Percentiles rank a stretch among this genome's conserved stretches.
Evolutionary conservation across 192 early-diverging fungal species (phyloP).

Genomic region (Linnemannia elongata): DNA sequence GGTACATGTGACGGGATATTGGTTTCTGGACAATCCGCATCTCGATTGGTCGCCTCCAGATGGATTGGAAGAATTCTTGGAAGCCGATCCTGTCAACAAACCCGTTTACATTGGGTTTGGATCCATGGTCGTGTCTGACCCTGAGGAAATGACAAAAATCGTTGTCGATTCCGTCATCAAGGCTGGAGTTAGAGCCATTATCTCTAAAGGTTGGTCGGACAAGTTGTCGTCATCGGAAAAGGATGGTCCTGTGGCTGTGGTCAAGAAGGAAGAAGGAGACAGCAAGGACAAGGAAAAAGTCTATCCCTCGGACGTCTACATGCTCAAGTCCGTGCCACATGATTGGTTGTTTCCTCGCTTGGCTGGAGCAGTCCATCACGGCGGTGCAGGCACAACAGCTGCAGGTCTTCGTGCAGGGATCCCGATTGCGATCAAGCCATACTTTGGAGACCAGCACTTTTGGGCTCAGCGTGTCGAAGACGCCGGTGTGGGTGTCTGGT

Average conservation of each 20-base stretch:
- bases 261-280: slow-evolving; percentile 34
- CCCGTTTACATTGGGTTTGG: slow-evolving; percentile 83
- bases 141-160: slow-evolving; percentile 65
- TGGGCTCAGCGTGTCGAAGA: slow-evolving; percentile 74
- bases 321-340: slow-evolving; percentile 74
- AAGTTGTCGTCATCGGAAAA: slow-evolving; percentile 48
- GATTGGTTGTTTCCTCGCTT: slow-evolving; percentile 81
- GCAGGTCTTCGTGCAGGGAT: slow-evolving; percentile 75
- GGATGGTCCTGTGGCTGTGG: not conserved
- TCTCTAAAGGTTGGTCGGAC: slow-evolving; percentile 80
- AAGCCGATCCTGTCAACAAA: slow-evolving; percentile 42
- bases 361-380: slow-evolving; percentile 77
- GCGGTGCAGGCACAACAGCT: slow-evolving; percentile 78
- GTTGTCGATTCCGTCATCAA: slow-evolving; percentile 71
- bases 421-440: slow-evolving; percentile 79
- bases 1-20: slow-evolving; percentile 77
- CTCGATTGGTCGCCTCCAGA: slow-evolving; percentile 65
- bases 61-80: slow-evolving; percentile 65
- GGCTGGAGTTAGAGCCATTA: slow-evolving; percentile 71
- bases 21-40: slow-evolving; percentile 77
- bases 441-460: slow-evolving; percentile 74
- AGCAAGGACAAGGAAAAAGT: slow-evolving; percentile 37
- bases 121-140: slow-evolving; percentile 78
- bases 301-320: slow-evolving; percentile 63
- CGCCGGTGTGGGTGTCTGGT: slow-evolving; percentile 65